These are phyloP conservation scores for Flaveria ramosissima DNA, from an alignment of 129 eudicot species.

Conservation along the genomic window DNA sequence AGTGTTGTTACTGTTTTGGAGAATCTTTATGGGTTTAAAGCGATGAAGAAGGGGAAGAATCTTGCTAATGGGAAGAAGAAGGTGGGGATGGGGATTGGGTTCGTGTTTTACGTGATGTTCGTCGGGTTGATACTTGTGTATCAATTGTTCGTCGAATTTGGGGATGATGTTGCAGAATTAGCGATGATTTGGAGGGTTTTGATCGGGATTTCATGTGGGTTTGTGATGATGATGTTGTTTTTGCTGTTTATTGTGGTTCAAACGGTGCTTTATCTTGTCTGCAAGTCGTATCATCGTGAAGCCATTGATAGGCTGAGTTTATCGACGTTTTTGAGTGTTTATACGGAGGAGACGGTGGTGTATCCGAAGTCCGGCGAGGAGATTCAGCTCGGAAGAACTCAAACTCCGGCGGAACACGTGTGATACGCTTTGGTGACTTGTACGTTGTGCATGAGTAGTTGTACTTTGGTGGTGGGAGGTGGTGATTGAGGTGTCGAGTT, in stretches of 20 bases:
- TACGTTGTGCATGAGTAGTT: not conserved
- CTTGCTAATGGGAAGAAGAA: constrained; percentile 31
- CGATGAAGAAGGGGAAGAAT: constrained; percentile 26
- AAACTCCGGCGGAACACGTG: too few relatives aligned
- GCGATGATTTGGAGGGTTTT: constrained; percentile 35
- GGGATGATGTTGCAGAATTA: not conserved
- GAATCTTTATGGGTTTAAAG: constrained; percentile 13
- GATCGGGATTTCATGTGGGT: constrained; percentile 22
- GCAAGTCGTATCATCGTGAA: constrained; percentile 43
- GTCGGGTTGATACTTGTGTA: not conserved
- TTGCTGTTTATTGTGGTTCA: constrained; percentile 33
- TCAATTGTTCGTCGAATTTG: constrained; percentile 19
- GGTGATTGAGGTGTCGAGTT: not conserved
- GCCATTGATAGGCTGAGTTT: constrained; percentile 37
- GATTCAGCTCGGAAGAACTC: constrained; percentile 9
- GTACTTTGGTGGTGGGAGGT: not conserved
- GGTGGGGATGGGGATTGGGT: constrained; percentile 31
- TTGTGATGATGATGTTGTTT: constrained; percentile 18
- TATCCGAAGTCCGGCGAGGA: constrained; percentile 25
- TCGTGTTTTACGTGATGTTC: constrained; percentile 12
- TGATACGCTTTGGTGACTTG: not conserved
- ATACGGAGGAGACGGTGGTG: constrained; percentile 32
- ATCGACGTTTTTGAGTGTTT: constrained; percentile 30
- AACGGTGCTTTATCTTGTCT: constrained; percentile 41
- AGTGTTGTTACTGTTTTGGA: constrained; percentile 38